A percentile compares a stretch with the other conserved stretches of the same genome.
Conservation (phyloP, 257 asterid genomes). For the Nicotiana noctiflora region DNA sequence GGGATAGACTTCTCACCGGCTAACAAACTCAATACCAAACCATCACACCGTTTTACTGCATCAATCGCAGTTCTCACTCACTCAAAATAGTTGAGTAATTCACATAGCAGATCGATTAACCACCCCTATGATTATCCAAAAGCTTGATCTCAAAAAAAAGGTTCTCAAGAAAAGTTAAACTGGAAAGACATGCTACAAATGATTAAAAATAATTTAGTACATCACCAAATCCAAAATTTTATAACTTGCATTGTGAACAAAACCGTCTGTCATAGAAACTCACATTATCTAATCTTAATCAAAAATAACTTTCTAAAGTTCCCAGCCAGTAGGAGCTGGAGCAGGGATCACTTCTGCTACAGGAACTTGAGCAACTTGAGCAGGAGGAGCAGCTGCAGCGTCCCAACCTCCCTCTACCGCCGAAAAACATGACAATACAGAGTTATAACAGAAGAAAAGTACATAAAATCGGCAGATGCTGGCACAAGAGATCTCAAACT, state of each 20-base stretch:
- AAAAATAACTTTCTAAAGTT: not conserved
- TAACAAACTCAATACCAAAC: too few relatives aligned
- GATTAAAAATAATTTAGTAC: not conserved
- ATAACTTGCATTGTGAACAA: not conserved
- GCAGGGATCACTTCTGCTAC: not conserved
- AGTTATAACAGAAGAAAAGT: not conserved
- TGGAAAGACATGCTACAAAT: not conserved
- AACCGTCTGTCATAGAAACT: not conserved
- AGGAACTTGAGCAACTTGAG: not conserved
- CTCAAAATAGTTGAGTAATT: not conserved
- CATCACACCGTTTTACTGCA: not conserved
- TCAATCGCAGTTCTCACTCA: not conserved
- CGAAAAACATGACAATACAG: not conserved
- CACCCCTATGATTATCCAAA: not conserved
- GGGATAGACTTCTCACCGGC: not conserved
- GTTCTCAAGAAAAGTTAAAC: not conserved
- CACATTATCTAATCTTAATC: slow-evolving; percentile 1
- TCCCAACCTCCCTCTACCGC: slow-evolving; percentile 1
- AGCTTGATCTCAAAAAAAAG: not conserved
- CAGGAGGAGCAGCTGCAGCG: not conserved
- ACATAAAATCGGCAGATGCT: not conserved
- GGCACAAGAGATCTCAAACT: not conserved
- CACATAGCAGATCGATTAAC: not conserved
- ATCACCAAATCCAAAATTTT: not conserved
- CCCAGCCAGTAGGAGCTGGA: not conserved